Percentiles rank a stretch among this genome's conserved stretches.
phyloP scores from a whole-genome alignment of 257 asterid genomes.

The Fraxinus quadrangulata region DNA sequence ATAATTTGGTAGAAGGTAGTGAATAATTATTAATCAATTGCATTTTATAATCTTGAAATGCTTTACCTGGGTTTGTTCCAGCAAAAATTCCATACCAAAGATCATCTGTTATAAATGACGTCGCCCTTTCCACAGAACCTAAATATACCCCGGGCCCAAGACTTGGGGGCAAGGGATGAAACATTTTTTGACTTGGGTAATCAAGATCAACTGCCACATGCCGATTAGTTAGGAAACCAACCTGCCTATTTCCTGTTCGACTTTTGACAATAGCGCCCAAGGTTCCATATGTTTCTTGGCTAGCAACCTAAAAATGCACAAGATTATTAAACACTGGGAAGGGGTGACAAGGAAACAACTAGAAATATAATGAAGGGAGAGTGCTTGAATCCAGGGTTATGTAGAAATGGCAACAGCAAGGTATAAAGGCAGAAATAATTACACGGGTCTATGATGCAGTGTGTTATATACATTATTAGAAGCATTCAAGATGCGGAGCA shows the following conservation, averaged over 20 bases:
- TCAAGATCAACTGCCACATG: conserved; percentile 98
- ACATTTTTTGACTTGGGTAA: conserved; percentile 98
- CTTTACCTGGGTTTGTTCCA: conserved; percentile 89
- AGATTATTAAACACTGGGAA: conserved; percentile 20
- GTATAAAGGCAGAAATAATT: neutral
- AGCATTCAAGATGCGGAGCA: neutral
- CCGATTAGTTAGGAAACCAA: conserved; percentile 94
- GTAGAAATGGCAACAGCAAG: neutral
- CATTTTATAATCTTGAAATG: conserved; percentile 11
- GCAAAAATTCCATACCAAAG: conserved; percentile 97
- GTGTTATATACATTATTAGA: neutral
- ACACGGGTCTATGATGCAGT: neutral
- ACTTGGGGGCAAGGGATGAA: conserved; percentile 97
- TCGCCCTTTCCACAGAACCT: conserved; percentile 99
- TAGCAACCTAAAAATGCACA: conserved; percentile 70
- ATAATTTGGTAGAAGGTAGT: conserved; percentile 8
- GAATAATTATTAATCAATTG: conserved; percentile 5
- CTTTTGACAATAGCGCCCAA: conserved; percentile 96
- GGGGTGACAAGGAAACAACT: conserved; percentile 7
- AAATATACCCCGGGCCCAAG: conserved; percentile 97
- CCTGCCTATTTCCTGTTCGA: conserved; percentile 80
- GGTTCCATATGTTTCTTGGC: conserved; percentile 97
- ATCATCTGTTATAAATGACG: conserved; percentile 83
- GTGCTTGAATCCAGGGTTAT: neutral
- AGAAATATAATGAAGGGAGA: neutral